phyloP scores from a whole-genome alignment of 257 asterid species.

The Cynanchum wilfordii region DNA sequence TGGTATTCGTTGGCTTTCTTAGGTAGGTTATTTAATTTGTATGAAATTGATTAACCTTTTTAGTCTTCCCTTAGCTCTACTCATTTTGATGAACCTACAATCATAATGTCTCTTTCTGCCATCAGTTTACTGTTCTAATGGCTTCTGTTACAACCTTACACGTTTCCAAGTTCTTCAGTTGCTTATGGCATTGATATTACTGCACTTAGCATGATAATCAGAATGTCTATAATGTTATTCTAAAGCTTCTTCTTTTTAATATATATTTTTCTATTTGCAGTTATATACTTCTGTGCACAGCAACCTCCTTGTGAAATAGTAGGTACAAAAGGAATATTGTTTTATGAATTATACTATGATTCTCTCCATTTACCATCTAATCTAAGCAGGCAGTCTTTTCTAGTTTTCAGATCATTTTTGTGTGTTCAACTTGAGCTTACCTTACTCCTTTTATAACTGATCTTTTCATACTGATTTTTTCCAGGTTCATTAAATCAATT shows the following conservation, averaged over 20 bases:
- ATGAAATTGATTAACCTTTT: constrained; percentile 1
- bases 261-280: constrained; percentile 36
- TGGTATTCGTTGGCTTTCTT: constrained; percentile 71
- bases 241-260: constrained; percentile 3
- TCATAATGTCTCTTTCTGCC: not conserved
- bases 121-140: not conserved
- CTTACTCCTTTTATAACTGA: constrained; percentile 2
- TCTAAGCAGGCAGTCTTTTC: not conserved
- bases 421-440: not conserved
- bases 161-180: not conserved
- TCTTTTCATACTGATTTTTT: constrained; percentile 19
- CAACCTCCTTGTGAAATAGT: constrained; percentile 66
- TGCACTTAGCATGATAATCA: constrained; percentile 1
- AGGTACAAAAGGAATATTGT: constrained; percentile 37
- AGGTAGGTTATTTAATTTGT: constrained; percentile 47
- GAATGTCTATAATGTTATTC: not conserved
- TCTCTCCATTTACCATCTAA: not conserved
- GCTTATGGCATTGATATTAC: not conserved
- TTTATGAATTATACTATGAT: not conserved
- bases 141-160: not conserved
- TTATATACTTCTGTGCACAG: constrained; percentile 58
- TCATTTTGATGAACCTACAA: not conserved
- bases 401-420: not conserved
- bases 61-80: not conserved
- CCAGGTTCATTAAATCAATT: constrained; percentile 66